Evolutionary conservation across 176 grass and related monocot species (phyloP), one percentile per base, ranked within the genome.

Genomic region (Oryza punctata): DNA sequence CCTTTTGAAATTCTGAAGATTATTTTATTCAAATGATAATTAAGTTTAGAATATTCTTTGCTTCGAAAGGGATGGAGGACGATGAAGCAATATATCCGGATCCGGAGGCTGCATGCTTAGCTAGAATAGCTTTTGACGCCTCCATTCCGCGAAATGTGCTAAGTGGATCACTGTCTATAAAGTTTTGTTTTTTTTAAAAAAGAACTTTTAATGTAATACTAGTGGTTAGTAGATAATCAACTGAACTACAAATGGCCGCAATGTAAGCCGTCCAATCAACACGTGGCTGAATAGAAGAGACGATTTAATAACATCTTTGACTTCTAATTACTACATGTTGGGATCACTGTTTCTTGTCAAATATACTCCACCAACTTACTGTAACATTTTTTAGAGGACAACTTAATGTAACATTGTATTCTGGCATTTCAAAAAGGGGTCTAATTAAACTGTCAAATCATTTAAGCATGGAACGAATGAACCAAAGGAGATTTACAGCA

Each of bases 141-240:
- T 14, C 21, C 19, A 10, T 25, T 19, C 35, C 78, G 78, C 45
- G 21, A 69, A 80, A 69, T 69, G 45, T 45, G 77, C 64, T 68
- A 33, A 47, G 45, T 52, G 78, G 43, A 8, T 16, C 78, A 13
- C 13, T 69, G 30, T n/a, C n/a, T 80, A 57, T 32, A 33, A 76
- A 32, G 16, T 16, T 19, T 19, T 5, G 0, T 60, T 60, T 60
- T 60, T 23, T 24, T 11, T 3, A 24, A 60, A 23, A 4, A 60
- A n/a, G n/a, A n/a, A 19, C 50, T 18, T 57, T 57, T 21, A 7
- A 16, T 57, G 21, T n/a, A 57, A 57, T 54, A 6, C 1, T 40
- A 18, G 2, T 21, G 50, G 16, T 8, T 21, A 7, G 6, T 54
- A 54, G 18, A 54, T 21, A 21, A 21, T 54, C 16, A 21, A 54